Evolutionary conservation across 306 rosid species (phyloP).

Genomic region (Ormosia emarginata): DNA sequence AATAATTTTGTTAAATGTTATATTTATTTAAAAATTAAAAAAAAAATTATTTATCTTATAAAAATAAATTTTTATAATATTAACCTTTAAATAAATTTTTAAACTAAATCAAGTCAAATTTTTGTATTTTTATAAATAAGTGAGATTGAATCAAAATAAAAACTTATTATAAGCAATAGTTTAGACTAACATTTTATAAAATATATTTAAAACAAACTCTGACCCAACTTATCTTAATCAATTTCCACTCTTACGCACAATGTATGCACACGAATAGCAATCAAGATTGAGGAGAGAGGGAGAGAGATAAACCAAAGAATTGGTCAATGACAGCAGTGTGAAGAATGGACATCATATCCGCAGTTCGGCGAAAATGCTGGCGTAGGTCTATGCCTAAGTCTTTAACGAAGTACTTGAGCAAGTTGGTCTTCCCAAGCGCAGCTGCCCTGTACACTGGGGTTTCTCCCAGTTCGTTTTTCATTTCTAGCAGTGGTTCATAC

Average conservation of each 20-base stretch:
- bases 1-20: too few species aligned
- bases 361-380: background rate
- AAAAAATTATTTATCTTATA: too few species aligned
- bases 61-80: too few species aligned
- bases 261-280: background rate
- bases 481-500: background rate
- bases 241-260: background rate
- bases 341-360: constrained; percentile 33
- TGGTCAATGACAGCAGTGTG: constrained; percentile 37
- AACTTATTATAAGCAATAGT: too few species aligned
- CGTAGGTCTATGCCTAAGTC: background rate
- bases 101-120: too few species aligned
- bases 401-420: background rate
- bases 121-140: too few species aligned
- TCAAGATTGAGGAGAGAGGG: background rate
- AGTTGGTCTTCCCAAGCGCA: constrained; percentile 24
- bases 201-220: too few species aligned
- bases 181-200: too few species aligned
- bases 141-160: too few species aligned
- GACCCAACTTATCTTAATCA: too few species aligned
- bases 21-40: too few species aligned
- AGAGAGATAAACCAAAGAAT: constrained; percentile 22
- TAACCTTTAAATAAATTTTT: too few species aligned
- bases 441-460: constrained; percentile 34
- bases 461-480: constrained; percentile 25